Evolutionary conservation across 2,329 filamentous ascomycete genomes (phyloP), one percentile per base, ranked within the genome.

Genomic region (Penicillium sp.): DNA sequence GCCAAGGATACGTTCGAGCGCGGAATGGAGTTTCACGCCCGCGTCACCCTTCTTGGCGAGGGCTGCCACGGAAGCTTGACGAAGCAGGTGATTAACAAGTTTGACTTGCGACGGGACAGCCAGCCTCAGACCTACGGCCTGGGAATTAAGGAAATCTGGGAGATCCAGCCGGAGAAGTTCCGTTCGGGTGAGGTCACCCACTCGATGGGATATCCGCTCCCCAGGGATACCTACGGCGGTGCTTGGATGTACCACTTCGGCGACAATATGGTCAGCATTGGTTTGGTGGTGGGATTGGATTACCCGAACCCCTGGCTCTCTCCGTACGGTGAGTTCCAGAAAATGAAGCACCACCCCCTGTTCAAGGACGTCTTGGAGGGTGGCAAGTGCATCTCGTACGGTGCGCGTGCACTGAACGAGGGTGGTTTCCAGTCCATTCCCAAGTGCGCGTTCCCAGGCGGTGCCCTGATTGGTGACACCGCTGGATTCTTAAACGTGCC

Each of bases 181-280:
- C 81, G 87, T 55, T 88, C 88, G 67, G 94, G 94, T 47, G 79
- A 92, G 61, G 83, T 97, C 41, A 83, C 86, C 4, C 94, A 99
- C 76, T 89, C 90, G 4, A 84, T 99, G 86, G 94, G 94, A 18
- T 97, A 95, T 67, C 94, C 94, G 18, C 76, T 99, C 40, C 84
- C 90, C 14, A 84, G 81, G 63, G 88, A 97, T 68, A 94, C 92
- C 8, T 99, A 99, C 69, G 94, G 94, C 61, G 94, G 94, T 60
- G 91, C 89, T n/a, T 99, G 91, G 86, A 92, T 99, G 89, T 99
- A 99, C 69, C 94, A 99, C 73, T 99, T 97, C 72, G 94, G 92
- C 33, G 92, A 99, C 64, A 99, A 97, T 73, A 82, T 97, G 64
- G 92, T 99, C 54, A 91, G 86, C 61, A 80, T 99, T 50, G 94